Evolutionary conservation across 306 rosid genomes (phyloP).

Genomic region (Macrotyloma uniflorum): DNA sequence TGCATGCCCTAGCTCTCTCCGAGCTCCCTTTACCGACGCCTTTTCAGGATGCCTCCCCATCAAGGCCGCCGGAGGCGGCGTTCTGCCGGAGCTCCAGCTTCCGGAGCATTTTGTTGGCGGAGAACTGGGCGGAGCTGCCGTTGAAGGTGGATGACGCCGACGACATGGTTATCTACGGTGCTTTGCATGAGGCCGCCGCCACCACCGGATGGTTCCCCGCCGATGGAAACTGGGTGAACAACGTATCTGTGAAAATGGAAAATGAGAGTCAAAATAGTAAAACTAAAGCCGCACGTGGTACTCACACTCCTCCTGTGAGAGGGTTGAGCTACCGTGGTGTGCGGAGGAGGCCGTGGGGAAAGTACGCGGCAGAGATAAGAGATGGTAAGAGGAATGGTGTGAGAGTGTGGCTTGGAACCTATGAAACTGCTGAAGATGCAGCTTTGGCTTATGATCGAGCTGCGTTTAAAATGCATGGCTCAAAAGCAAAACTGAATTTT

Average conservation of each 20-base stretch:
- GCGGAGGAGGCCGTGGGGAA: conserved; percentile 64
- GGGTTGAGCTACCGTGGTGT: conserved; percentile 50
- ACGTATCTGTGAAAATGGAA: neutral
- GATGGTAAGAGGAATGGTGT: conserved; percentile 49
- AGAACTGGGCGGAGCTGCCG: conserved; percentile 44
- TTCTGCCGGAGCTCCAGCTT: conserved; percentile 11
- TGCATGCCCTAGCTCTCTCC: neutral
- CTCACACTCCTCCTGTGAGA: no score
- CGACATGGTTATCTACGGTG: conserved; percentile 43
- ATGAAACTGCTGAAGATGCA: conserved; percentile 53
- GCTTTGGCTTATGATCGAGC: conserved; percentile 69
- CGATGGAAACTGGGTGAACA: neutral
- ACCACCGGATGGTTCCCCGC: conserved; percentile 35
- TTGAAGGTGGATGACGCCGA: conserved; percentile 44
- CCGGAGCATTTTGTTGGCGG: conserved; percentile 28
- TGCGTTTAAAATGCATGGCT: conserved; percentile 62
- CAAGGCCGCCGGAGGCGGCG: no score
- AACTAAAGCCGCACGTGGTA: no score
- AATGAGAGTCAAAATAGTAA: neutral
- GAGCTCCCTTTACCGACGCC: neutral
- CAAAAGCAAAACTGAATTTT: conserved; percentile 61
- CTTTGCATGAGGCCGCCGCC: conserved; percentile 38
- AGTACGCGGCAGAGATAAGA: conserved; percentile 66
- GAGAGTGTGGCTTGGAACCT: conserved; percentile 70
- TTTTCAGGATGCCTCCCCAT: neutral